Conservation (phyloP, 306 rosid species). For the Castanospermum australe region DNA sequence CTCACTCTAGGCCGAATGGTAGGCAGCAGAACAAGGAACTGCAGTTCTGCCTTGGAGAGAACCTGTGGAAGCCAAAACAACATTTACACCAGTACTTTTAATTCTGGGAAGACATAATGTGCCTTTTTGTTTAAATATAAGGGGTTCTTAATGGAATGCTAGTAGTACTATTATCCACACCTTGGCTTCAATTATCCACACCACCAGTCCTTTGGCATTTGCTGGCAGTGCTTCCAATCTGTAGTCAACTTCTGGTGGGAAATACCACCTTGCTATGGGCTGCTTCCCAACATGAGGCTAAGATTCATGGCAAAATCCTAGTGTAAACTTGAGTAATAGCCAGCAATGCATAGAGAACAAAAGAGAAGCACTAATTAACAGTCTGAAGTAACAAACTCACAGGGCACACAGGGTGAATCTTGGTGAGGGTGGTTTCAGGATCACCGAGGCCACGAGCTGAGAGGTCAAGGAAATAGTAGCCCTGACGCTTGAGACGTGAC, state of each 20-base stretch:
- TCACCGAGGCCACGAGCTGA: conserved; percentile 93
- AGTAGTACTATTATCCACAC: conserved; percentile 20
- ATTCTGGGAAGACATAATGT: not conserved
- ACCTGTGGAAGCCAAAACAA: conserved; percentile 50
- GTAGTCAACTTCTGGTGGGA: conserved; percentile 94
- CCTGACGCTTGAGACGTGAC: conserved; percentile 65
- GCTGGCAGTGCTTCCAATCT: conserved; percentile 90
- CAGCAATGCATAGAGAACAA: not conserved
- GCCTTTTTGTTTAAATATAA: not conserved
- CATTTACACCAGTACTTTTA: not conserved
- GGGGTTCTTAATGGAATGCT: not conserved
- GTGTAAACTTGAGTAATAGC: not conserved
- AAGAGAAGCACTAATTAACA: conserved; percentile 29
- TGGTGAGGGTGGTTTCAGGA: conserved; percentile 92
- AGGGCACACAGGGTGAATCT: conserved; percentile 92
- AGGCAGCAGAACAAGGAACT: conserved; percentile 86
- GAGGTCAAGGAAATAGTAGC: conserved; percentile 89
- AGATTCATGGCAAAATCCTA: not conserved
- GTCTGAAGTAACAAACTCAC: conserved; percentile 43
- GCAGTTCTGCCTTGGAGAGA: conserved; percentile 88
- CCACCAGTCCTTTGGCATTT: conserved; percentile 60
- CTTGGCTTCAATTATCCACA: conserved; percentile 54
- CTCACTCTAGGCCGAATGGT: conserved; percentile 84
- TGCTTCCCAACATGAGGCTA: conserved; percentile 55
- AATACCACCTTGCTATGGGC: conserved; percentile 85